Base-by-base conservation (phyloP, 768 basidiomycete species). In the Mrakia gelida region DNA sequence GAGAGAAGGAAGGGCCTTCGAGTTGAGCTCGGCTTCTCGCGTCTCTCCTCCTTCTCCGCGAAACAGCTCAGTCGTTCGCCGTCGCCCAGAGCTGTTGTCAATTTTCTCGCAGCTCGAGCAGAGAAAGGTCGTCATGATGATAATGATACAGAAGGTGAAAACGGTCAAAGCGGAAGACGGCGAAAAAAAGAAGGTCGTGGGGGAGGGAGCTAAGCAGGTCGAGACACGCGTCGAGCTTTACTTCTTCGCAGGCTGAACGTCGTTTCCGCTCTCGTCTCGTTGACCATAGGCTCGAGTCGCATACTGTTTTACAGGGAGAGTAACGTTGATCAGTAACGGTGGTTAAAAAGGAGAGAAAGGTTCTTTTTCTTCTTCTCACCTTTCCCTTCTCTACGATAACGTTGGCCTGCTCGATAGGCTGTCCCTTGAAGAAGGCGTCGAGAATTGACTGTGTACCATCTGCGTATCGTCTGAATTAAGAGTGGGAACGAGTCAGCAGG, bases 301-400 rank as follows among this genome's bases (percentile, higher is more conserved):
- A 28, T 77, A 77, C 52, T 76, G 61, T 34, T 34, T 30, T 43
- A 32, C 43, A 71, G 18, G 8, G 43, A 26, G 21, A 21, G n/a
- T 0, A 23, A 13, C 18, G 41, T 0, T 3, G 43, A 9, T 41
- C 49, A 76, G 68, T n/a, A 72, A 49, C 18, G 21, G 65, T 10
- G 15, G 11, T 43, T 5, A 43, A 43, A 77, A 28, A 71, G 28
- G 32, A 41, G n/a, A 71, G 38, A 41, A 49, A 43, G 16, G 49
- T 18, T 34, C 34, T n/a, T n/a, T n/a, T n/a, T n/a, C n/a, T n/a
- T n/a, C n/a, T n/a, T n/a, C 89, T 90, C 15, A 83, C 88, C 85
- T 86, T 86, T 84, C 91, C 90, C 63, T 89, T 80, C 49, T 89
- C 90, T 76, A 94, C 88, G 82, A 95, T 97, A 85, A 97, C 84